Evolutionary conservation across 345 rosid species (phyloP), one percentile per base, ranked within the genome.

Genomic region (Bruguiera gymnorhiza): DNA sequence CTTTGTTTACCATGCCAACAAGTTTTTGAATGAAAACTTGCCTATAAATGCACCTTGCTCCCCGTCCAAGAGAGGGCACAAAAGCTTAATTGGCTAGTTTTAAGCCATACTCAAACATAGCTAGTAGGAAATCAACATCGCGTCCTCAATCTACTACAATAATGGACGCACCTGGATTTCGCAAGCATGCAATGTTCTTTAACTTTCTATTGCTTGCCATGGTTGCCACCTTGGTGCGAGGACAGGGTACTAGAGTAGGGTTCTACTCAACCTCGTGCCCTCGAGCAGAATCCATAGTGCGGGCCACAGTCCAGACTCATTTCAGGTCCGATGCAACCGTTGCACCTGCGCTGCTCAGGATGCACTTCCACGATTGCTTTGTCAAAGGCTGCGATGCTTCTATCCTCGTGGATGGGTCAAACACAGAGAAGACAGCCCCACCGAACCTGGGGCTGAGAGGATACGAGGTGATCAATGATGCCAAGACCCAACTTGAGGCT

Each of bases 371-470:
- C 30, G 87, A 86, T 61, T 86, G 89, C 58, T 86, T 86, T 23
- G 86, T 84, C 18, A 76, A 27, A 21, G 89, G 87, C n/a, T 86
- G 89, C 13, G 89, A 86, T 20, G 89, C 78, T 37, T 86, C 86
- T 8, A 6, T 86, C 63, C 88, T 86, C 72, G 62, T 82, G 6
- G 58, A 82, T 0, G 88, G 90, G 13, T 7, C 76, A 53, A 65
- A 69, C 65, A 8, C 85, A 0, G 88, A 86, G 79, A 78, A 70
- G 67, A 80, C 85, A 1, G 85, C 86, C 5, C 66, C 24, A 37
- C 73, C 81, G 0, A 82, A 84, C 78, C 59, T 20, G 8, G 55
- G 21, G 23, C 65, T 86, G 60, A 74, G 72, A 52, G 88, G 88
- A 1, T 86, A 64, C 65, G 83, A 82, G 8, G 86, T 79, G 68